Evolutionary conservation across 352 stramenopile genomes (phyloP), one percentile per base, ranked within the genome.

Genomic region (Phytophthora pinifolia): DNA sequence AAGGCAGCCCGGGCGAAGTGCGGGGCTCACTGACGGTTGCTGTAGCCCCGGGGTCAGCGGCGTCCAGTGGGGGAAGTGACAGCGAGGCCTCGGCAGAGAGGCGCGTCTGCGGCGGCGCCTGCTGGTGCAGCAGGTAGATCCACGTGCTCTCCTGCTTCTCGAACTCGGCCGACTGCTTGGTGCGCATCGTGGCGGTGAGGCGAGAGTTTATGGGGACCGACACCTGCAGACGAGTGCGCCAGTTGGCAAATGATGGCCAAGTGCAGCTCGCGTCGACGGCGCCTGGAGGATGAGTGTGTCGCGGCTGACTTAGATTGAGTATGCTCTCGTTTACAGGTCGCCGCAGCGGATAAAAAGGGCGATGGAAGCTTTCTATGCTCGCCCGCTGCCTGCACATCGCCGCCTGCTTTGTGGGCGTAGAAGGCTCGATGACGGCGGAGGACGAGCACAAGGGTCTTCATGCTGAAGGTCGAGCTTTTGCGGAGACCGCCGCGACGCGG

Each of bases 111-210:
- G 74, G 72, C 33, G 69, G 74, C 46, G 64, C 62, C 46, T 76
- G 74, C 36, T 79, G 65, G 39, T 85, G 71, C 35, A 85, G 70
- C 47, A 81, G 58, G 59, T 78, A 82, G 54, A 79, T 79, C 71
- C 71, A 82, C 35, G 74, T 73, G 37, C 54, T 63, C 54, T 85
- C 71, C 53, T 79, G 71, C 45, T 73, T 54, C 62, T 85, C 60
- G 42, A 72, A 70, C 32, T 77, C 71, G 34, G 57, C 54, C 31
- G 69, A 67, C 52, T 85, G 57, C 34, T 85, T 79, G 29, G 74
- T 85, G 41, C 72, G 71, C 74, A 70, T 71, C 13, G 8, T 35
- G 39, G 4, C 29, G 34, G 20, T 25, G 20, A n/a, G n/a, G n/a
- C n/a, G n/a, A n/a, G n/a, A n/a, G n/a, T n/a, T n/a, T n/a, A n/a